Percentiles rank a stretch among this genome's conserved stretches.
Conservation (phyloP, 2,329 filamentous ascomycete species). For the Colletotrichum tamarilloi region DNA sequence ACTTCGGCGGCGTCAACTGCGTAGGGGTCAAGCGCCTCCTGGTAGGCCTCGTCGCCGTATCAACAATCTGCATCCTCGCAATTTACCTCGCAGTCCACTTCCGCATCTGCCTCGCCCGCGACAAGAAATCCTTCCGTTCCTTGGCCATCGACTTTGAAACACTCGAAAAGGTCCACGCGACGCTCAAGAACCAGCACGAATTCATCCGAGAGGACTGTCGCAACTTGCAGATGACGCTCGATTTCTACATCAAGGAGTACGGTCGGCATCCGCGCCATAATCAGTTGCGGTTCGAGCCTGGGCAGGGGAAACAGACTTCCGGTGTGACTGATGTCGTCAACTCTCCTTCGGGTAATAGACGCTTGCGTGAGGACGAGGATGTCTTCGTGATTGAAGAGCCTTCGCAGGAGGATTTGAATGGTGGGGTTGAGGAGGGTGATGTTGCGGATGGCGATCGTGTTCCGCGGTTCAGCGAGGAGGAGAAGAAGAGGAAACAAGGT, state of each 20-base stretch:
- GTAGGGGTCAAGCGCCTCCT: not conserved
- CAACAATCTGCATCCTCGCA: not conserved
- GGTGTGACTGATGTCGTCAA: too few relatives aligned
- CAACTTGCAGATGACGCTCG: not conserved
- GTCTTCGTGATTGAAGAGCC: not conserved
- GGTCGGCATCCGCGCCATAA: not conserved
- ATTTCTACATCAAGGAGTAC: not conserved
- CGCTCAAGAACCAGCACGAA: not conserved
- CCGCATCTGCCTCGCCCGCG: not conserved
- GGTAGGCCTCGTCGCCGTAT: not conserved
- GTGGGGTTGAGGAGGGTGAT: not conserved
- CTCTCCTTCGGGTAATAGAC: too few relatives aligned
- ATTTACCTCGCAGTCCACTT: not conserved
- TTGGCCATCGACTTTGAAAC: not conserved
- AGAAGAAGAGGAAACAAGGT: not conserved
- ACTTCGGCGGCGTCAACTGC: not conserved
- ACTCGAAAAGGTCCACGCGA: not conserved
- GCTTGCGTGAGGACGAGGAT: not conserved
- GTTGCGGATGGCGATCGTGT: not conserved
- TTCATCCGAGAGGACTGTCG: not conserved
- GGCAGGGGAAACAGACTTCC: not conserved
- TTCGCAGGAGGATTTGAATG: not conserved
- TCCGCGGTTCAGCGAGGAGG: not conserved
- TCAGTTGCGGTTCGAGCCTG: not conserved
- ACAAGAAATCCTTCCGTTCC: not conserved